Evolutionary conservation across 2,329 filamentous ascomycete species (phyloP), one percentile per base, ranked within the genome.

Genomic region (Fusarium proliferatum): DNA sequence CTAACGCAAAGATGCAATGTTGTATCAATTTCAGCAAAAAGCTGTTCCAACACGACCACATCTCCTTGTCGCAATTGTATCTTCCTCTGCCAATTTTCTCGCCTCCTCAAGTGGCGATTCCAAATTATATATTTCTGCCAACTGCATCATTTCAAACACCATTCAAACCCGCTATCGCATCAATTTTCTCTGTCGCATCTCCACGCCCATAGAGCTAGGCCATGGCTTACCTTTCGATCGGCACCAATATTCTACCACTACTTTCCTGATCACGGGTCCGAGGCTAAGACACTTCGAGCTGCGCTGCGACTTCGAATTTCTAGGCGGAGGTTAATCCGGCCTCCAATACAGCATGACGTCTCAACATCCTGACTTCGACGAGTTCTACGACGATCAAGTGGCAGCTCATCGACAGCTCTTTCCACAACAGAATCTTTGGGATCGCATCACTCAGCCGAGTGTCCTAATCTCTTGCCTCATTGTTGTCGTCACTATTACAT

Each of bases 351-450:
- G 80, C 72, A 83, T 83, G 81, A 81, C 73, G 80, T 76, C 78
- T 70, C 77, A 77, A 74, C 71, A 80, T 69, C 69, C 74, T 64
- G 74, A 78, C 52, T 81, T 81, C 74, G 77, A 79, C 45, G 78
- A 71, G 56, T 82, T 82, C 63, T 82, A 83, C 76, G 79, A 83
- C 77, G 79, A 80, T 72, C 80, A 79, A 65, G 78, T 81, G 71
- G 74, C 72, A 48, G 81, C 79, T 64, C 76, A 78, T 72, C 81
- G 78, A 72, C 80, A 79, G 45, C 65, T 79, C 62, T 72, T 77
- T 71, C 60, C 76, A 28, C 72, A 67, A 67, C 76, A 80, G 34
- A 69, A 64, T 51, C 39, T 79, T 56, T 77, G 78, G 77, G 80
- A 82, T 39, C 80, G 79, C 68, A 69, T 81, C 59, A 80, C 76